These are phyloP conservation scores for Blastobotrys persicus DNA, from an alignment of 1,139 yeast genomes.

Conservation along the genomic window DNA sequence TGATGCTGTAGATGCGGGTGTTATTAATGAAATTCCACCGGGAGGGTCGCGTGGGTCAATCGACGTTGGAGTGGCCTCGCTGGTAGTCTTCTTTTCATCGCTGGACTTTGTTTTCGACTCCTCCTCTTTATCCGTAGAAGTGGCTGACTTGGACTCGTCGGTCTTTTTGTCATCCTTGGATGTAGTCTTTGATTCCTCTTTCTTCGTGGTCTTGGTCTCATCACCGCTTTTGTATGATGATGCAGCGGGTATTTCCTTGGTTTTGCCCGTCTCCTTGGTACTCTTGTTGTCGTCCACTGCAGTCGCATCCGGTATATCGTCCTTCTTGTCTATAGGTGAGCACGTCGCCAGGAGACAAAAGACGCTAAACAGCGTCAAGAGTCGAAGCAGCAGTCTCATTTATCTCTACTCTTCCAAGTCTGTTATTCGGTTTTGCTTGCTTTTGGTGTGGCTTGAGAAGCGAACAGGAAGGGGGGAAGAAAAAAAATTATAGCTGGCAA, in stretches of 20 bases:
- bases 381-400: conserved; percentile 2
- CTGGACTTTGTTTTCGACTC: neutral
- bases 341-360: conserved; percentile 1
- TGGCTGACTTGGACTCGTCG: neutral
- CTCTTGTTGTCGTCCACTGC: neutral
- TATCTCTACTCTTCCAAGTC: neutral
- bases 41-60: conserved; percentile 38
- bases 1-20: conserved; percentile 37
- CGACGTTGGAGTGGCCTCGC: conserved; percentile 16
- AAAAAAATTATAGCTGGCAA: neutral
- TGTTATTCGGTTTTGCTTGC: too few species aligned
- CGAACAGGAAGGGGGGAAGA: neutral
- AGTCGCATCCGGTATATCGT: conserved; percentile 3
- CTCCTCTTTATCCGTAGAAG: neutral
- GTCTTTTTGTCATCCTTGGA: neutral
- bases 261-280: neutral
- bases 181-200: neutral
- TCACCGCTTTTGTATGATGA: conserved; percentile 3
- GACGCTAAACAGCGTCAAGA: conserved; percentile 3
- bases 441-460: too few species aligned
- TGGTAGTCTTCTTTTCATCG: neutral
- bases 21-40: conserved; percentile 37
- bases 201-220: neutral
- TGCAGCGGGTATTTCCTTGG: conserved; percentile 1
- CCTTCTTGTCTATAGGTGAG: conserved; percentile 1